Evolutionary conservation across 371 early-diverging fungal species (phyloP).

Genomic region (Actinomucor elegans): DNA sequence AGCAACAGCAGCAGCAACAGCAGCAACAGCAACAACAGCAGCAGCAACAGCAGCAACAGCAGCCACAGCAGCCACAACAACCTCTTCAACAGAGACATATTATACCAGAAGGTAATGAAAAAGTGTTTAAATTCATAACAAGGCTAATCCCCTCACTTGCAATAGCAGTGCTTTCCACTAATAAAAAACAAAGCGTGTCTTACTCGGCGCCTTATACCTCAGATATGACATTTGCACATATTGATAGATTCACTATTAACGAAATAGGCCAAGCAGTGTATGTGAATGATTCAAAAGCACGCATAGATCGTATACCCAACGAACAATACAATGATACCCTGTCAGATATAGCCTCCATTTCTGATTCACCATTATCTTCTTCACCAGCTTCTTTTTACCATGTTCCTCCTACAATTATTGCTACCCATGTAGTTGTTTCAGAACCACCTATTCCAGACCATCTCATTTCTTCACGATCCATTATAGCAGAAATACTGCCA

Average conservation of each 20-base stretch:
- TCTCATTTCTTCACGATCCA: constrained; percentile 8
- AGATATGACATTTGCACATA: neutral
- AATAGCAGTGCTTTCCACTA: no score
- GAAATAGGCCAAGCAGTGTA: constrained; percentile 49
- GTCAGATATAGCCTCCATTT: constrained; percentile 17
- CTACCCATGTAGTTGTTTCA: neutral
- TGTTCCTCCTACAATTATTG: neutral
- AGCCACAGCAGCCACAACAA: neutral
- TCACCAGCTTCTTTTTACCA: constrained; percentile 1
- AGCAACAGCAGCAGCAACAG: neutral
- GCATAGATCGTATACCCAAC: constrained; percentile 33
- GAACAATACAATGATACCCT: constrained; percentile 18
- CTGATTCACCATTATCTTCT: constrained; percentile 21
- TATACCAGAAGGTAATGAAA: neutral
- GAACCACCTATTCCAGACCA: constrained; percentile 21
- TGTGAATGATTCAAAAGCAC: constrained; percentile 29
- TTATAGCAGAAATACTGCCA: constrained; percentile 11
- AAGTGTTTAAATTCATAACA: neutral
- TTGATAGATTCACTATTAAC: constrained; percentile 36
- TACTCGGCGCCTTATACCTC: constrained; percentile 29
- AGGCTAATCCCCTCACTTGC: no score
- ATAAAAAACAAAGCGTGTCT: constrained; percentile 6
- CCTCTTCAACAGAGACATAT: neutral
- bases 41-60: neutral
- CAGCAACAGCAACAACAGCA: neutral